Evolutionary conservation across 805 yeast species (phyloP), one percentile per base, ranked within the genome.

Genomic region (Pichia cabralensis): DNA sequence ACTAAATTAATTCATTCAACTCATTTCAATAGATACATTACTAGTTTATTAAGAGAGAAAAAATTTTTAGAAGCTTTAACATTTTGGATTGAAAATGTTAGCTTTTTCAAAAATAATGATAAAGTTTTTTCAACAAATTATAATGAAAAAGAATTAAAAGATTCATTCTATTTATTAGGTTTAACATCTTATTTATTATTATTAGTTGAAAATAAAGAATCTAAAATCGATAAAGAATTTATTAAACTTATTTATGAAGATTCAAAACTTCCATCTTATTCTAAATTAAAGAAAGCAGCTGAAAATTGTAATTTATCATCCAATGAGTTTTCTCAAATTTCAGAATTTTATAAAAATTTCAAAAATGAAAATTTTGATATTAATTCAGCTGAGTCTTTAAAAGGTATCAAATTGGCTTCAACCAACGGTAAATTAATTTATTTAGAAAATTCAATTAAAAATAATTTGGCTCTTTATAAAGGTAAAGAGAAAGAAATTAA

Each of bases 341-440:
- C 26, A 8, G 18, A 20, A 8, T 30, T 26, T 13, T 46, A 43
- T 30, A 15, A 21, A 4, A 28, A 36, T 9, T 37, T 25, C 13
- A 29, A 12, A 11, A 21, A 14, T 16, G 17, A 18, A 4, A 29
- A 38, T 4, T 29, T 46, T 8, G 53, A 56, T 41, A 49, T 50
- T 6, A 70, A 68, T 39, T 24, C 39, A 22, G 45, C 50, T 6
- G 67, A 65, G 15, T 31, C 36, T 17, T 29, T 43, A 16, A 35
- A 30, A 19, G 30, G 31, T 11, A 27, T 39, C 17, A 22, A 29
- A 12, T 7, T 29, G 14, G 31, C 39, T 6, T 27, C 41, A n/a
- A 24, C 30, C 3, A 30, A 31, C 19, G 38, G 41, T 26, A 34
- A 31, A 26, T 16, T 31, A 25, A 38, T 28, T n/a, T 27, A 30